Evolutionary conservation across 1,284 basidiomycete genomes (phyloP).

Genomic region (Cerioporus squamosus): DNA sequence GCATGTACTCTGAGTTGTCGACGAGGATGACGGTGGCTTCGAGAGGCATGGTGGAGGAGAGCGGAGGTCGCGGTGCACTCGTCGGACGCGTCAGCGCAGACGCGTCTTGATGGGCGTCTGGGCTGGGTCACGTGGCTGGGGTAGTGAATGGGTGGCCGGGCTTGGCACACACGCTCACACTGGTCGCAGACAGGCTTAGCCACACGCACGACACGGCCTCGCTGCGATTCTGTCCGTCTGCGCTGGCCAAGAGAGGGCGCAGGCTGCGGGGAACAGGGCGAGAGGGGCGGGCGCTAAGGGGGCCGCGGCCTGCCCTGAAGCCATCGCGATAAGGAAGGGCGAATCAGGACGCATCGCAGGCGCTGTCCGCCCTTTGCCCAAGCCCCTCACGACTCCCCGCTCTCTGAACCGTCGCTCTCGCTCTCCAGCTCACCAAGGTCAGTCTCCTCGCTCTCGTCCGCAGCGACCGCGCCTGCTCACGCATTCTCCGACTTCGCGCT

Average conservation of each 20-base stretch:
- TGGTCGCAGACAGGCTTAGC: background rate
- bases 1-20: constrained; percentile 95
- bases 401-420: constrained; percentile 22
- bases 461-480: constrained; percentile 17
- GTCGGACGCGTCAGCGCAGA: constrained; percentile 23
- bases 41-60: constrained; percentile 70
- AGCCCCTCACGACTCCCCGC: constrained; percentile 20
- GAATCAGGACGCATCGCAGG: constrained; percentile 27
- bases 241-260: background rate
- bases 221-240: background rate
- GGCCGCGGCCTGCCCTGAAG: constrained; percentile 36
- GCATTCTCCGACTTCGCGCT: constrained; percentile 2
- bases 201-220: background rate
- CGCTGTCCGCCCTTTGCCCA: constrained; percentile 36
- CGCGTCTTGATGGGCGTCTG: constrained; percentile 21
- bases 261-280: background rate
- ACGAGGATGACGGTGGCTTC: constrained; percentile 94
- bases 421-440: constrained; percentile 20
- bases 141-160: background rate
- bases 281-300: background rate
- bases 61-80: background rate
- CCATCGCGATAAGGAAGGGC: constrained; percentile 36
- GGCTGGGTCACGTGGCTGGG: constrained; percentile 11
- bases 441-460: constrained; percentile 12
- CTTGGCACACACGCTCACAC: background rate